Conservation (phyloP, 1,139 yeast genomes). For the Saccharomyces hybrid region DNA sequence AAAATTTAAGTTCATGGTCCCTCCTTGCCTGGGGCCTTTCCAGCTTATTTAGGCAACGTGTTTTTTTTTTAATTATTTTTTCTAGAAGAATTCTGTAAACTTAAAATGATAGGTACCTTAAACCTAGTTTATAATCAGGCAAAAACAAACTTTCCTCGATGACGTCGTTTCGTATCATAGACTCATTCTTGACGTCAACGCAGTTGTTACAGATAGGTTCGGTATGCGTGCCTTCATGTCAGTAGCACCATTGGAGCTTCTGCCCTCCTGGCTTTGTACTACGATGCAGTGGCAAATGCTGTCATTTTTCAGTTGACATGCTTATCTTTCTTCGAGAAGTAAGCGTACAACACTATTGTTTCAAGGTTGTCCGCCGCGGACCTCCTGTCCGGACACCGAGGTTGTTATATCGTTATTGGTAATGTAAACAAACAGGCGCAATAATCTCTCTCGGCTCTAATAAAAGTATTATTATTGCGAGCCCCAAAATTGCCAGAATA, state of each 20-base stretch:
- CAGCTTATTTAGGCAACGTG: background rate
- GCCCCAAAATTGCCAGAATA: no score
- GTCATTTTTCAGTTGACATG: background rate
- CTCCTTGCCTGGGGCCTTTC: background rate
- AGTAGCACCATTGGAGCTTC: background rate
- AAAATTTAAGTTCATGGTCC: no score
- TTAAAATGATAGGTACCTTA: background rate
- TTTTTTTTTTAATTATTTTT: background rate
- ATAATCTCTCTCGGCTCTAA: no score
- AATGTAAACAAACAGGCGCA: no score
- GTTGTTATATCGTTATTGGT: background rate
- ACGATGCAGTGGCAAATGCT: background rate
- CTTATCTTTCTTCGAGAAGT: background rate
- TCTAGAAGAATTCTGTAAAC: background rate
- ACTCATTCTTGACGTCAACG: background rate
- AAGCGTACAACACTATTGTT: background rate
- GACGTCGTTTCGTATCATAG: background rate
- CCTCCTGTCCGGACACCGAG: background rate
- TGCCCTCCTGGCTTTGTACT: background rate
- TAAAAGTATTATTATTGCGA: no score
- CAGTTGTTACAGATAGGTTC: no score
- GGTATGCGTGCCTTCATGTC: background rate
- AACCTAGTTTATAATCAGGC: background rate
- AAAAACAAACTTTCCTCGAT: background rate
- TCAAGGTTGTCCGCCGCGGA: background rate